These are phyloP conservation scores for Pseudogymnoascus verrucosus DNA, from an alignment of 2,329 filamentous ascomycete genomes.

Conservation along the genomic window DNA sequence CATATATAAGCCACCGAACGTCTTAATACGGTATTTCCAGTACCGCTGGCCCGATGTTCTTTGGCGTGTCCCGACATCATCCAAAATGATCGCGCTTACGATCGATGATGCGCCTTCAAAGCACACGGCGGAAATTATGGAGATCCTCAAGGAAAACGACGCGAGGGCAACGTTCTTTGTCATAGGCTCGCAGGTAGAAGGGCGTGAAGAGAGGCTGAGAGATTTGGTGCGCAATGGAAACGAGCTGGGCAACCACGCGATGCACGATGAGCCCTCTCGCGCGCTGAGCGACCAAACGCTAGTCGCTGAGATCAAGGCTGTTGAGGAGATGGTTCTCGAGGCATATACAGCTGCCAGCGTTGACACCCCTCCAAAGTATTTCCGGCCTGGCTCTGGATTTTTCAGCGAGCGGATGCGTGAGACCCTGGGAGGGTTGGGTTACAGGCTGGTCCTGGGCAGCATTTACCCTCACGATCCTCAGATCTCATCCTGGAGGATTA, in stretches of 20 bases:
- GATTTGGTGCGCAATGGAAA: conserved; percentile 54
- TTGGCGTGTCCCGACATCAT: conserved; percentile 53
- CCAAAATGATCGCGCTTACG: conserved; percentile 70
- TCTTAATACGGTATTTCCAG: conserved; percentile 63
- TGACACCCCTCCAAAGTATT: conserved; percentile 53
- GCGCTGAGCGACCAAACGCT: conserved; percentile 53
- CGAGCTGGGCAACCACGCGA: conserved; percentile 81
- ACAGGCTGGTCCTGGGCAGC: conserved; percentile 68
- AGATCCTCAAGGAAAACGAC: conserved; percentile 55
- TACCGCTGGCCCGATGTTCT: conserved; percentile 69
- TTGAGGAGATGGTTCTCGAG: conserved; percentile 44
- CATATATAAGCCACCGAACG: conserved; percentile 73
- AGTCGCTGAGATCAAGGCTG: conserved; percentile 51
- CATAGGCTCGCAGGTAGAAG: conserved; percentile 66
- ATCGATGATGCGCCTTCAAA: conserved; percentile 79
- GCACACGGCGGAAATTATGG: conserved; percentile 62
- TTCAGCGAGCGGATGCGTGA: conserved; percentile 65
- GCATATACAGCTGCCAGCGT: conserved; percentile 20
- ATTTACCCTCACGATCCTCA: conserved; percentile 92
- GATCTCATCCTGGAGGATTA: conserved; percentile 59
- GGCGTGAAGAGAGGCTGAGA: conserved; percentile 45
- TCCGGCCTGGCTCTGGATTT: conserved; percentile 77
- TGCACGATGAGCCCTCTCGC: conserved; percentile 73
- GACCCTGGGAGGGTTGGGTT: conserved; percentile 52
- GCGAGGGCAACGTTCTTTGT: conserved; percentile 82